Evolutionary conservation across 2,329 filamentous ascomycete genomes (phyloP), one percentile per base, ranked within the genome.

Genomic region (Aspergillus intermedius): DNA sequence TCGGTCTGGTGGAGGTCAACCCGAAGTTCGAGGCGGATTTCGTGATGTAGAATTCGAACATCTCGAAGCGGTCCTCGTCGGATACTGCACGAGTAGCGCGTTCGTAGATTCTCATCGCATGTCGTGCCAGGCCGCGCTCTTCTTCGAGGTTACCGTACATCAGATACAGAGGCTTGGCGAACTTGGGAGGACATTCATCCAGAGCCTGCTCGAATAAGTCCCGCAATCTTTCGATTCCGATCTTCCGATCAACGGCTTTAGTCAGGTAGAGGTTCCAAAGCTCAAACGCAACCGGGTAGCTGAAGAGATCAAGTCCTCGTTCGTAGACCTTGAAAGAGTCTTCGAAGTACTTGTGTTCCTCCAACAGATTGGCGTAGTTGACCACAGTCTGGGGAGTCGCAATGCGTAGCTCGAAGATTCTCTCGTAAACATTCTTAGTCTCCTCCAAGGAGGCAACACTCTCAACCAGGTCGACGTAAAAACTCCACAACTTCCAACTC

Each of bases 1-100:
- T 98, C 0, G 89, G 86, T 45, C 93, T 78, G 3, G 93, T 96
- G 0, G 93, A 97, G 0, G 93, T 91, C 45, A 98, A 80, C 28
- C 94, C 93, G 63, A 98, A 98, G 71, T 98, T 98, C 17, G 90
- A 95, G 1, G 93, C 93, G 0, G 91, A 96, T 68, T 98, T 97
- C 50, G 91, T 97, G 65, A 98, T 96, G 75, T 98, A 98, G 66
- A 97, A 95, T 69, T 95, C 93, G 75, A 96, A 98, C 91, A 98
- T 96, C 61, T 95, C 90, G 51, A 91, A 85, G 46, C 90, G 81
- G 68, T 98, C 91, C 62, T 96, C 91, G 62, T 98, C 93, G 12
- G 88, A 86, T 3, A 98, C 94, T 10, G 91, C 91, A 28, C 93
- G 83, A 4, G 93, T 98, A 6, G 93, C 93, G 50, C 93, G 86